Evolutionary conservation across 768 basidiomycete species (phyloP), one percentile per base, ranked within the genome.

Genomic region (Termitomyces sp.): DNA sequence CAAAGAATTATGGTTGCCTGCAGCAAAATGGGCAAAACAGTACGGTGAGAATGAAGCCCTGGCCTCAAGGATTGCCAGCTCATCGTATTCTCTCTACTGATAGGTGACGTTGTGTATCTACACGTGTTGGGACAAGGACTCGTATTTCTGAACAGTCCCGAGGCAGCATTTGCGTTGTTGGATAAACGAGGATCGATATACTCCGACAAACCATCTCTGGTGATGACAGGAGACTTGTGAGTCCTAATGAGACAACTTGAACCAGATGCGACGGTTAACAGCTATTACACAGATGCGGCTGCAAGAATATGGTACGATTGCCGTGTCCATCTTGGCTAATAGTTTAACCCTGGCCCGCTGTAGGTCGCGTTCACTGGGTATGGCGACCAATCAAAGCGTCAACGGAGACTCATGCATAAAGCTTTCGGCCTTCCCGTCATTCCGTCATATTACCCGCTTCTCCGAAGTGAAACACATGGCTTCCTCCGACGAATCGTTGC

Each of bases 171-270:
- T 40, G 88, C 89, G 37, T 69, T 92, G 54, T 71, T 92, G 60
- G 88, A 91, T 54, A 86, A 81, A 64, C 79, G 82, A 31, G 86
- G 87, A 7, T 71, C 78, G 9, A 83, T 89, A 30, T 91, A 90
- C 67, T 84, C 88, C 8, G 89, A 90, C 71, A 87, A 86, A 67
- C 86, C 86, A 0, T 70, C 73, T 26, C 71, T 89, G 23, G 75
- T 86, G 44, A 90, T 91, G 89, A 74, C 72, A 14, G 82, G 84
- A 23, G 87, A 91, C 51, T 73, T 89, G 79, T 89, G 63, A 64
- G 85, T 81, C 26, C 33, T 42, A 33, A 38, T 58, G 38, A 45
- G 28, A 38, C 19, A 47, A 41, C 11, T 19, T 53, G 51, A 53
- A 5, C 53, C 41, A 40, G 50, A 43, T 50, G 53, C 48, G 42